phyloP scores from a whole-genome alignment of 352 stramenopile genomes.

The Pythium utonaiense region DNA sequence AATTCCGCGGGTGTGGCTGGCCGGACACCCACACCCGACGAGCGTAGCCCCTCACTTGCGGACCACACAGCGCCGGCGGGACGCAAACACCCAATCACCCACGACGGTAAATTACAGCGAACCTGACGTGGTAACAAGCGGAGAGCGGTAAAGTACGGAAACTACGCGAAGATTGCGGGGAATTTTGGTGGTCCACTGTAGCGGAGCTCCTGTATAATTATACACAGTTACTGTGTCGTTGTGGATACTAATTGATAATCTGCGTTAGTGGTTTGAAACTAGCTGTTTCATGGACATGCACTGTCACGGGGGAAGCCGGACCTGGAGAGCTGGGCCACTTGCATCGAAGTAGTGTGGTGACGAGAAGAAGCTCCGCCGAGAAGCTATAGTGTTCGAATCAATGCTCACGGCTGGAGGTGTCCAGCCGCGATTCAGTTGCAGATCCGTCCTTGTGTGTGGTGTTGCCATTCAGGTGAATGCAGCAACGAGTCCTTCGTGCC shows the following conservation, averaged over 20 bases:
- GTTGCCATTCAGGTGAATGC: no score
- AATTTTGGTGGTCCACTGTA: constrained; percentile 24
- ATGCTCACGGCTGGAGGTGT: no score
- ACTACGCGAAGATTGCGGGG: neutral
- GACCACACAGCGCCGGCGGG: constrained; percentile 8
- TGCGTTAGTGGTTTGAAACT: neutral
- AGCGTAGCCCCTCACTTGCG: constrained; percentile 6
- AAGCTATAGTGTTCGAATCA: no score
- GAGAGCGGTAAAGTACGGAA: constrained; percentile 5
- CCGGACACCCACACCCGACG: neutral
- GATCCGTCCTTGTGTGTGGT: no score
- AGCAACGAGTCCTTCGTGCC: no score
- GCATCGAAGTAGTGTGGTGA: neutral
- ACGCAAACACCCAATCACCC: constrained; percentile 15
- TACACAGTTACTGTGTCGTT: neutral
- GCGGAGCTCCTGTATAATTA: neutral
- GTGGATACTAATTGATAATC: neutral
- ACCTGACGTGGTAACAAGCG: neutral
- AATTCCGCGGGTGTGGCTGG: constrained; percentile 26
- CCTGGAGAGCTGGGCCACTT: neutral
- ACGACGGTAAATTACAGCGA: constrained; percentile 6
- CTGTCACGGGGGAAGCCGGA: neutral
- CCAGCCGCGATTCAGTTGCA: no score
- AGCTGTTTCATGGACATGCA: constrained; percentile 26
- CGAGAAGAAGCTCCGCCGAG: no score